Conservation (phyloP, 2,329 filamentous ascomycete species). For the Penicillium sclerotigenum region DNA sequence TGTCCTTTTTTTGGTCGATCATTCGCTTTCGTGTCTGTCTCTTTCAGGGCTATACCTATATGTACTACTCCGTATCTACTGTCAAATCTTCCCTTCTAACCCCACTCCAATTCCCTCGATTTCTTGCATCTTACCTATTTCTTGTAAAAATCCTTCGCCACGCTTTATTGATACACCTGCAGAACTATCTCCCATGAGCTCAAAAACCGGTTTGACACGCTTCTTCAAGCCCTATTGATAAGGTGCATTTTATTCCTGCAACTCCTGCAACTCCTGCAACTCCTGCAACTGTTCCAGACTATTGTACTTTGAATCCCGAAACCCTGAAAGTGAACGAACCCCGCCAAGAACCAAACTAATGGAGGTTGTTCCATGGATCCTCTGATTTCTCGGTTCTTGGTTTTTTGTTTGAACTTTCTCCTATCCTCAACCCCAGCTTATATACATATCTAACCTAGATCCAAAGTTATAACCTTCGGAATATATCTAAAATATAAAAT, state of each 20-base stretch:
- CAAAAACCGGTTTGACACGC: constrained; percentile 3
- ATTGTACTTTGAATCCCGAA: neutral
- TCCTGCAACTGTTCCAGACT: neutral
- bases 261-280: no score
- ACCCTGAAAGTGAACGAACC: neutral
- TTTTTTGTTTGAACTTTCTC: neutral
- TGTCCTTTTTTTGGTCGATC: constrained; percentile 1
- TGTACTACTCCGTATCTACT: constrained; percentile 9
- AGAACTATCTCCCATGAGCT: constrained; percentile 2
- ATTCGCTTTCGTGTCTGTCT: neutral
- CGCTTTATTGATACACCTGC: constrained; percentile 8
- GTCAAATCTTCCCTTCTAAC: no score
- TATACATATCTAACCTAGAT: neutral
- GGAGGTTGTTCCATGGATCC: neutral
- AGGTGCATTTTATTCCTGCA: neutral
- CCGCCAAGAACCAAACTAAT: neutral
- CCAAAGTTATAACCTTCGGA: neutral
- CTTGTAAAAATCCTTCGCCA: neutral
- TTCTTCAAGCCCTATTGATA: constrained; percentile 5
- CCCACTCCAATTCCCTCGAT: neutral
- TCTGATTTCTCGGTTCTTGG: neutral
- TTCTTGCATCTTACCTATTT: constrained; percentile 2
- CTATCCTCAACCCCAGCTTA: neutral
- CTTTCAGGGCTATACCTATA: no score
- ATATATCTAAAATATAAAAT: neutral